Base-by-base conservation (phyloP, 2,329 filamentous ascomycete species). In the Clonostachys byssicola region DNA sequence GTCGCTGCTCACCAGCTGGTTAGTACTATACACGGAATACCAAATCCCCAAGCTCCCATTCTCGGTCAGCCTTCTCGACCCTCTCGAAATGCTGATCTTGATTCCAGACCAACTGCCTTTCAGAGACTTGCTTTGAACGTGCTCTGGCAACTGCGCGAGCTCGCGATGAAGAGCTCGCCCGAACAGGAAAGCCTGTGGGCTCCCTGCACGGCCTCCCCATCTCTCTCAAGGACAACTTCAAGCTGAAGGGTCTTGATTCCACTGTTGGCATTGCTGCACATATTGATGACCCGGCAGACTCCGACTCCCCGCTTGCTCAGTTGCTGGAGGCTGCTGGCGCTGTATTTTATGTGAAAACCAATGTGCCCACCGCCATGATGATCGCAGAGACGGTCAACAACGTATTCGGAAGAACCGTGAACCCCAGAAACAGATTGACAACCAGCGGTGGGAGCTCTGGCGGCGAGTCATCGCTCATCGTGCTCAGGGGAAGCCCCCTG, bases 161-260 rank as follows among this genome's bases (percentile, higher is more conserved):
- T 4, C 64, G 77, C 2, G 82, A 86, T 54, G 65, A 67, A n/a
- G 62, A 80, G 49, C 53, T 80, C 2, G 62, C 64, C n/a, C 55
- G 55, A 34, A 74, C 73, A 1, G 72, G 75, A 10, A 64, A 75
- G 36, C 63, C 70, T 1, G 18, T 71, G 1, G 86, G 86, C 0
- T 84, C 85, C 3, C 71, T 90, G 2, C 86, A 89, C 60, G 86
- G 60, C 49, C 68, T 86, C 2, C 82, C 82, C 4, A 63, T 85
- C 33, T 82, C 83, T 0, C 72, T 90, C 42, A 90, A 90, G 57
- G 86, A 89, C 64, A 83, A 85, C 57, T 85, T 88, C 69, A 77
- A 87, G 49, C 66, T 87, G 13, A 60, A 62, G 3, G 81, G 81
- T 6, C 70, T 81, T 12, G 81, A 85, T 51, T 70, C 79, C 18